phyloP scores from a whole-genome alignment of 352 stramenopile genomes.

The Pythium scleroteichum region DNA sequence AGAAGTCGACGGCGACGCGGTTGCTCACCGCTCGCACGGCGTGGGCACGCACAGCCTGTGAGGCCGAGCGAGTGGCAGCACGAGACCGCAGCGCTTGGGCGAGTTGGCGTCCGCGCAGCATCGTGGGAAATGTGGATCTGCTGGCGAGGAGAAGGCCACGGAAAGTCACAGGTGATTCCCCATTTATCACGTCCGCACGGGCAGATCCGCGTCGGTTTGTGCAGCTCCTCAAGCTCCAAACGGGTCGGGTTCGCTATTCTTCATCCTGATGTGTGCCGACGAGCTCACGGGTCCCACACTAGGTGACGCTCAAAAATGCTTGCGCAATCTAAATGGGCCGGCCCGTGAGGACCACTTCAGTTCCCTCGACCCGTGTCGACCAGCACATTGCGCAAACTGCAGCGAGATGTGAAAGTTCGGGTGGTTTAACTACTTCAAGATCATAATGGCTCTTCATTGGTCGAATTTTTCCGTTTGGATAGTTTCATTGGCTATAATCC shows the following conservation, averaged over 20 bases:
- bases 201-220: constrained; percentile 18
- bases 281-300: not conserved
- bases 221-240: constrained; percentile 12
- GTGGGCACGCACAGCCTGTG: not conserved
- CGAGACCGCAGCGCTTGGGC: constrained; percentile 26
- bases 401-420: constrained; percentile 5
- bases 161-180: constrained; percentile 2
- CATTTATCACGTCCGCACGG: not conserved
- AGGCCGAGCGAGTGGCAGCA: constrained; percentile 17
- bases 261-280: not conserved
- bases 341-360: not conserved
- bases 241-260: constrained; percentile 6
- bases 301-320: constrained; percentile 5
- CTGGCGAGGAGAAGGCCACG: not conserved
- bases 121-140: constrained; percentile 24
- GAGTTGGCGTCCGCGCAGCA: constrained; percentile 31
- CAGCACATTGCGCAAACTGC: constrained; percentile 29
- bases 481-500: not conserved
- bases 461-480: not conserved
- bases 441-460: constrained; percentile 15
- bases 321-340: constrained; percentile 30
- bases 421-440: constrained; percentile 24
- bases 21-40: constrained; percentile 20
- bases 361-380: constrained; percentile 12
- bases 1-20: constrained; percentile 29